phyloP scores from a whole-genome alignment of 495 filamentous ascomycete species.

The Hypoxylon perforatum region DNA sequence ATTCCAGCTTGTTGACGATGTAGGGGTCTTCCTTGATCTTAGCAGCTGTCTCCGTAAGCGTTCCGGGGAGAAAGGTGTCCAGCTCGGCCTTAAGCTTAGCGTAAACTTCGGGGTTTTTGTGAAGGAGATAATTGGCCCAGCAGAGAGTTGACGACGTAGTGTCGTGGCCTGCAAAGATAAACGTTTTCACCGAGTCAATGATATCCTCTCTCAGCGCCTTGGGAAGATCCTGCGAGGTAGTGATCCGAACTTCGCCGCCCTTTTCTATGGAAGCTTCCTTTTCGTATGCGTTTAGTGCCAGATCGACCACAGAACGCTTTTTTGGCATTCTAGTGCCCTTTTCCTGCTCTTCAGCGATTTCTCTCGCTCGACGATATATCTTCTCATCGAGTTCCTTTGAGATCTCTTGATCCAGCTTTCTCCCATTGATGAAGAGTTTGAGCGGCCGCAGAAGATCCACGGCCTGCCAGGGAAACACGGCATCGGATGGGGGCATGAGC shows the following conservation, averaged over 20 bases:
- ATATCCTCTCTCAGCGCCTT: background rate
- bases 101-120: conserved; percentile 48
- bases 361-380: too few species aligned
- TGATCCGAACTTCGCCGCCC: background rate
- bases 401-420: too few species aligned
- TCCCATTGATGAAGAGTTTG: too few species aligned
- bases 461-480: too few species aligned
- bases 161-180: background rate
- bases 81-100: conserved; percentile 53
- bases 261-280: too few species aligned
- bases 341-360: too few species aligned
- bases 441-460: too few species aligned
- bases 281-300: too few species aligned
- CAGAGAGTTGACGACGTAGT: background rate
- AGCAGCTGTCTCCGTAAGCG: background rate
- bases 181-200: background rate
- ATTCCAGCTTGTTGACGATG: conserved; percentile 47
- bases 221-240: background rate
- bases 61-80: conserved; percentile 44
- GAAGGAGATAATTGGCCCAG: conserved; percentile 53
- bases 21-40: conserved; percentile 32
- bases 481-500: background rate
- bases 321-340: too few species aligned
- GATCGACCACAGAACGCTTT: too few species aligned
- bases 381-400: too few species aligned